A percentile compares a stretch with the other conserved stretches of the same genome.
Conservation (phyloP, 2,329 filamentous ascomycete genomes). For the Pseudogymnoascus sp. region DNA sequence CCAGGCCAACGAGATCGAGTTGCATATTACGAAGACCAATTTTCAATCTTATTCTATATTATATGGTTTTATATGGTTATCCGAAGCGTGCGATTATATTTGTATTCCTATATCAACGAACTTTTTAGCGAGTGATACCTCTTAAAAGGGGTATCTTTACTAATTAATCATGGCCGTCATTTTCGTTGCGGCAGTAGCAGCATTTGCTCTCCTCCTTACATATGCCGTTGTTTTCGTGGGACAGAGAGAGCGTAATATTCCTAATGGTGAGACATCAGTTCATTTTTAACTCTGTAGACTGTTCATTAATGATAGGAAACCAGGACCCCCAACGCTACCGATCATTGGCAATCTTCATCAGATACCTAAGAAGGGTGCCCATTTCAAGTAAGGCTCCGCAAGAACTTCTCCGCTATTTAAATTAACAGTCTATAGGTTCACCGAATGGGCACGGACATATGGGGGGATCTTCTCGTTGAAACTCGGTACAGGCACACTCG, state of each 20-base stretch:
- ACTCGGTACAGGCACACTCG: slow-evolving; percentile 12
- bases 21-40: neutral
- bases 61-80: neutral
- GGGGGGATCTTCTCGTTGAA: slow-evolving; percentile 25
- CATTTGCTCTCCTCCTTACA: neutral
- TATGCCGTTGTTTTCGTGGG: neutral
- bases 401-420: slow-evolving; percentile 10
- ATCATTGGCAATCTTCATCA: slow-evolving; percentile 18
- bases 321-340: slow-evolving; percentile 17
- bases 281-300: neutral
- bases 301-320: neutral
- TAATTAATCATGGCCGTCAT: neutral
- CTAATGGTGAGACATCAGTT: neutral
- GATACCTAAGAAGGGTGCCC: slow-evolving; percentile 21
- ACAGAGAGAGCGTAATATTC: neutral
- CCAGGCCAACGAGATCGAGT: neutral
- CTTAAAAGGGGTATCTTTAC: neutral
- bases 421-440: neutral
- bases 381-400: slow-evolving; percentile 26
- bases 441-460: neutral
- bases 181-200: neutral
- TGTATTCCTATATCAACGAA: neutral
- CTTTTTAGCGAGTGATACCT: neutral
- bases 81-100: neutral
- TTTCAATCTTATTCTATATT: neutral